These are phyloP conservation scores for Candolleomyces aberdarensis DNA, from an alignment of 768 basidiomycete species.

Conservation along the genomic window DNA sequence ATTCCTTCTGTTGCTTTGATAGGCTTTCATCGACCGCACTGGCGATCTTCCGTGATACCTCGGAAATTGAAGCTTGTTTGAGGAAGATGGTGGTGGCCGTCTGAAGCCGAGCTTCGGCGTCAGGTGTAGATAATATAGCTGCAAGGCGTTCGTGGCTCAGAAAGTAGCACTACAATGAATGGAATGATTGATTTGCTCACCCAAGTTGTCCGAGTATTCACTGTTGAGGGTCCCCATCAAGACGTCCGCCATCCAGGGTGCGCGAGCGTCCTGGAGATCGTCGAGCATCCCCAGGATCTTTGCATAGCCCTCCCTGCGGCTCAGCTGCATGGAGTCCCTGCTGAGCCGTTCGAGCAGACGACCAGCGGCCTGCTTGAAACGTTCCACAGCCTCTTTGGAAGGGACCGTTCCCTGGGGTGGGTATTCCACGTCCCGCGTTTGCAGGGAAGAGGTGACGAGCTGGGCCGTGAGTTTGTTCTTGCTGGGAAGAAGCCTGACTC, in stretches of 20 bases:
- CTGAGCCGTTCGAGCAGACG: constrained; percentile 65
- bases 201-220: constrained; percentile 70
- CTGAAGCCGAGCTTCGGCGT: constrained; percentile 58
- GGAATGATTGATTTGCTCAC: constrained; percentile 35
- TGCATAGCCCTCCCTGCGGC: constrained; percentile 62
- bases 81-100: constrained; percentile 69
- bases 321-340: constrained; percentile 43
- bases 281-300: constrained; percentile 73
- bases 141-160: too few relatives aligned
- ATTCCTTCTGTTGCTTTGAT: constrained; percentile 87
- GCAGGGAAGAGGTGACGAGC: constrained; percentile 26
- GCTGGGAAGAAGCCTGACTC: constrained; percentile 50
- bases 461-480: constrained; percentile 19
- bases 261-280: constrained; percentile 59
- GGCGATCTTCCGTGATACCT: constrained; percentile 79
- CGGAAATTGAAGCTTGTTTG: constrained; percentile 74
- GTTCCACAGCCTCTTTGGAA: constrained; percentile 51
- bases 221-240: constrained; percentile 61
- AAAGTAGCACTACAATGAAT: neutral
- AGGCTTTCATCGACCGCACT: constrained; percentile 78
- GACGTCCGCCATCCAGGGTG: constrained; percentile 77
- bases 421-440: constrained; percentile 45
- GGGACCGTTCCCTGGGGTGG: constrained; percentile 46
- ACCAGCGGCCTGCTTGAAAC: constrained; percentile 68
- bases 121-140: constrained; percentile 63